Base-by-base conservation (phyloP, 495 filamentous ascomycete species). In the Mycothermus thermophilus region DNA sequence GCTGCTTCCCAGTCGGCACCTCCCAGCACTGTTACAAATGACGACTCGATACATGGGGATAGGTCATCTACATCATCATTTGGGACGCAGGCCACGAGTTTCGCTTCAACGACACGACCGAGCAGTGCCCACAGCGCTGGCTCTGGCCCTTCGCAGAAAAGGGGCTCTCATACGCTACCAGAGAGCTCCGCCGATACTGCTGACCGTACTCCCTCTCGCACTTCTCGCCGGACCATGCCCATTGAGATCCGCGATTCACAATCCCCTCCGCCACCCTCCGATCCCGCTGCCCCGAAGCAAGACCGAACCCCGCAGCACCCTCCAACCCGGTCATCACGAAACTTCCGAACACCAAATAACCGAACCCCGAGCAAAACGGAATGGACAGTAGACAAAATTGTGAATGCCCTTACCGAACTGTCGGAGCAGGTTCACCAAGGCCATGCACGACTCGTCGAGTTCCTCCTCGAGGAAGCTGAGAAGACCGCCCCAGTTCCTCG, bases 381-480 rank as follows among this genome's bases (percentile, higher is more conserved):
- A 5, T 61, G 57, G 54, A 57, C 49, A 0, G 42, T 52, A 4
- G 52, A 54, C 1, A 55, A 54, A 26, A 48, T 66, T 13, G 59
- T 50, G 26, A 33, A 27, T 5, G 37, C 40, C 10, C 45, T 67
- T 18, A 38, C 35, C 20, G 26, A 36, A 3, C 54, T 56, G 23
- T 43, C 46, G 7, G 41, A 44, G 5, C 44, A 59, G 14, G 55
- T 66, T 8, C 40, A 46, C 25, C 37, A 46, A 8, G 56, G 57
- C n/a, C 60, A 60, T 24, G 45, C 57, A 2, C 51, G 48, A 3
- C 58, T 65, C 24, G 53, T 50, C 34, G 48, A 46, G 8, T 63
- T 47, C 20, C 38, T 57, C 19, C 52, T 64, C 16, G 57, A 63
- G 27, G 52, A 57, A 15, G 57, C 57, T 31, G 61, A 63, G 29